phyloP scores from a whole-genome alignment of 495 filamentous ascomycete genomes.

The Melanomma pulvis-pyrius region DNA sequence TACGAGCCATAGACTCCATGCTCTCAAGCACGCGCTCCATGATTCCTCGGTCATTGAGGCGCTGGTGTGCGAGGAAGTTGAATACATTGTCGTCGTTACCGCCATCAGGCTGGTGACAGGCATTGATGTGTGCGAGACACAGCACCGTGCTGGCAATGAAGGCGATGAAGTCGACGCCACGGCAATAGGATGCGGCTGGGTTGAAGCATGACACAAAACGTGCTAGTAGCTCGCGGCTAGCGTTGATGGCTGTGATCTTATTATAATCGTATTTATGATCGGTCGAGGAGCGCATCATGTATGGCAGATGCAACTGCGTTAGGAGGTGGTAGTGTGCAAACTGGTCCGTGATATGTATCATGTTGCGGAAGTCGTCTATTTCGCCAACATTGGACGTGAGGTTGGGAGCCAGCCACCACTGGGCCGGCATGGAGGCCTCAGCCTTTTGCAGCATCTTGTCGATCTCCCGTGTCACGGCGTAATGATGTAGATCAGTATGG shows the following conservation, averaged over 20 bases:
- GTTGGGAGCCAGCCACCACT: conserved; percentile 46
- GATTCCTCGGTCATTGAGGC: conserved; percentile 50
- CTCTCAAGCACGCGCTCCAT: conserved; percentile 50
- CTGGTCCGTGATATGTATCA: conserved; percentile 22
- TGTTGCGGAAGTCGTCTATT: conserved; percentile 28
- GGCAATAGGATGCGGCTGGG: conserved; percentile 33
- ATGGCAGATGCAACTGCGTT: conserved; percentile 21
- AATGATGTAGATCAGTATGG: too few species aligned
- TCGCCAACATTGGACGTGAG: conserved; percentile 4
- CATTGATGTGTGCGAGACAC: conserved; percentile 43
- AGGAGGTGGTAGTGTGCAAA: conserved; percentile 26
- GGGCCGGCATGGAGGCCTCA: conserved; percentile 40
- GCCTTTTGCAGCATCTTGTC: conserved; percentile 44
- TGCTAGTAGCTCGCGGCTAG: conserved; percentile 38
- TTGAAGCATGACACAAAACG: conserved; percentile 41
- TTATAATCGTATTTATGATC: conserved; percentile 34
- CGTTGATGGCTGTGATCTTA: conserved; percentile 40
- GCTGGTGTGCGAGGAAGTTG: conserved; percentile 47
- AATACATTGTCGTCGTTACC: conserved; percentile 23
- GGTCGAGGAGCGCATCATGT: conserved; percentile 12
- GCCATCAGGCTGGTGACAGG: conserved; percentile 19
- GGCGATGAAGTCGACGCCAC: conserved; percentile 43
- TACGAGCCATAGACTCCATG: conserved; percentile 36
- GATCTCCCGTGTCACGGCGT: conserved; percentile 40
- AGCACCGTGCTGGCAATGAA: conserved; percentile 45